These are phyloP conservation scores for Phytophthora foliorum DNA, from an alignment of 352 stramenopile genomes.

Conservation along the genomic window DNA sequence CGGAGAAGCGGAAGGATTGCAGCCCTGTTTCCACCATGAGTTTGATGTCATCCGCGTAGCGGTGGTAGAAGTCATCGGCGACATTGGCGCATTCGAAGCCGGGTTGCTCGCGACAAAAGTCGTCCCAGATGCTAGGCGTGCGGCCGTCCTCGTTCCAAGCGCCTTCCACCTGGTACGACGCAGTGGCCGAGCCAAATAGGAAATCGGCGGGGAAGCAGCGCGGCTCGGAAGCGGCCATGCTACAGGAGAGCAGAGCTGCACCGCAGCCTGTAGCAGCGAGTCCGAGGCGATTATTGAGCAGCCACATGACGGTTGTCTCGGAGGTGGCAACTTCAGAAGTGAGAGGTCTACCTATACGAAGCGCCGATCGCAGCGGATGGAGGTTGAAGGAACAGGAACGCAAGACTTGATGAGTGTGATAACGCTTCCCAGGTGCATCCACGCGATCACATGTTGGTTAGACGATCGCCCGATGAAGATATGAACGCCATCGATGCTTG, in stretches of 20 bases:
- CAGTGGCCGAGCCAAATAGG: slow-evolving; percentile 84
- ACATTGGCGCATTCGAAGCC: slow-evolving; percentile 86
- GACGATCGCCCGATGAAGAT: neutral
- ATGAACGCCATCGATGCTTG: neutral
- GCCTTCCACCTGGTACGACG: slow-evolving; percentile 93
- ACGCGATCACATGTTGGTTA: slow-evolving; percentile 3
- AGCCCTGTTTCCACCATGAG: slow-evolving; percentile 92
- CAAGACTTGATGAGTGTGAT: slow-evolving; percentile 24
- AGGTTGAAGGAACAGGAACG: slow-evolving; percentile 18
- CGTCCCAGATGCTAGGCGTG: slow-evolving; percentile 93
- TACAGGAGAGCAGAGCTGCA: slow-evolving; percentile 3
- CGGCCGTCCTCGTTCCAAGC: slow-evolving; percentile 74
- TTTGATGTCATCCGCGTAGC: slow-evolving; percentile 90
- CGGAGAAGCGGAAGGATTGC: slow-evolving; percentile 88
- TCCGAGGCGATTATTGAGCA: slow-evolving; percentile 14
- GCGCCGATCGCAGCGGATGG: neutral
- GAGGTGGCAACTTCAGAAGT: slow-evolving; percentile 25
- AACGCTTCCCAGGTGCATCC: slow-evolving; percentile 20
- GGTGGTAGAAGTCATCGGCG: slow-evolving; percentile 93
- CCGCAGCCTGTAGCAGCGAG: slow-evolving; percentile 1
- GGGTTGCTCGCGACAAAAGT: slow-evolving; percentile 72
- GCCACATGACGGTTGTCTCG: slow-evolving; percentile 14
- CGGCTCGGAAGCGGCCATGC: slow-evolving; percentile 7
- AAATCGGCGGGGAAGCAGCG: slow-evolving; percentile 64
- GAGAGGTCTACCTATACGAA: neutral